phyloP scores from a whole-genome alignment of 1,284 basidiomycete genomes.

The Schizophyllum commune region DNA sequence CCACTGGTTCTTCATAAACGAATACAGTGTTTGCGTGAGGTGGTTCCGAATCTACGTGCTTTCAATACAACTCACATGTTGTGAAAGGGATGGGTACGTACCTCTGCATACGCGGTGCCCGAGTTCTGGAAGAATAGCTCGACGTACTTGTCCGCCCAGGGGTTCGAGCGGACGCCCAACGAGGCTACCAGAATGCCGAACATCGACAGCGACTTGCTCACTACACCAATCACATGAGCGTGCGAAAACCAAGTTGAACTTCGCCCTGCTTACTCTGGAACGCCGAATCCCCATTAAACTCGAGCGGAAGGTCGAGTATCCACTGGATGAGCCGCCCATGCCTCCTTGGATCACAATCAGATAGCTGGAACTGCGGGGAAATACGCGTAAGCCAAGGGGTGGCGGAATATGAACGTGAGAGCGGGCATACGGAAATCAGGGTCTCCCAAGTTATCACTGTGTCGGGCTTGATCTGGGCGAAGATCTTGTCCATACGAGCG shows the following conservation, averaged over 20 bases:
- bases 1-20: conserved; percentile 60
- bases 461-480: conserved; percentile 78
- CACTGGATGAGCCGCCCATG: conserved; percentile 74
- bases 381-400: conserved; percentile 10
- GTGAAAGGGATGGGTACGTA: conserved; percentile 21
- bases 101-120: conserved; percentile 80
- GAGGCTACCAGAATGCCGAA: conserved; percentile 54
- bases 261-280: conserved; percentile 52
- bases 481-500: conserved; percentile 63
- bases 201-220: conserved; percentile 60
- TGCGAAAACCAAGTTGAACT: conserved; percentile 8
- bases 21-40: conserved; percentile 63
- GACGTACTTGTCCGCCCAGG: conserved; percentile 61
- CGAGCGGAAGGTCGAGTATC: conserved; percentile 69
- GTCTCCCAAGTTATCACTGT: conserved; percentile 71
- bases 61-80: conserved; percentile 6
- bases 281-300: conserved; percentile 75
- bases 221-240: conserved; percentile 27
- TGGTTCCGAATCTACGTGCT: conserved; percentile 55
- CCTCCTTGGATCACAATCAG: conserved; percentile 81
- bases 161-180: conserved; percentile 55
- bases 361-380: conserved; percentile 48
- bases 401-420: conserved; percentile 3
- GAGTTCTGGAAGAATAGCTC: conserved; percentile 70
- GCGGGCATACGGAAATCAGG: conserved; percentile 45